These are phyloP conservation scores for Kokia cookei DNA, from an alignment of 441 rosid genomes.

Conservation along the genomic window DNA sequence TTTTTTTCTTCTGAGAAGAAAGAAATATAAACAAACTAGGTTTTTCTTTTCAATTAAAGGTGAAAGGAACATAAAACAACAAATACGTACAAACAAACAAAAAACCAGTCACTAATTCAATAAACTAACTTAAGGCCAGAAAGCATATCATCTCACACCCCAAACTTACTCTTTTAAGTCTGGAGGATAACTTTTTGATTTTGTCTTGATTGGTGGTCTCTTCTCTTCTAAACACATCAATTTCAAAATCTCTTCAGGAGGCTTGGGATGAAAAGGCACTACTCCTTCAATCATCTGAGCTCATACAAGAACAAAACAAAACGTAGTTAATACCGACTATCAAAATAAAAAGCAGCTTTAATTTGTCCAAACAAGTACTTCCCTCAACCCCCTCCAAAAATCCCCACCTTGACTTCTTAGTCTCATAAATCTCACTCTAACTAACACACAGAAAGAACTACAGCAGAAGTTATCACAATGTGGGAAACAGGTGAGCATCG, in stretches of 20 bases:
- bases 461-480: background rate
- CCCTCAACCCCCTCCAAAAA: background rate
- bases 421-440: background rate
- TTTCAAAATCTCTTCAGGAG: conserved; percentile 66
- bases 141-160: background rate
- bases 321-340: background rate
- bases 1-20: background rate
- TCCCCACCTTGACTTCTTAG: background rate
- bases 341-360: background rate
- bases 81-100: background rate
- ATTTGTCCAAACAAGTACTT: background rate
- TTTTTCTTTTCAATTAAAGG: background rate
- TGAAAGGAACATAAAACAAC: background rate
- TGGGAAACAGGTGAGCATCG: background rate
- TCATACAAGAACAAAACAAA: conserved; percentile 11
- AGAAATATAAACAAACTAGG: background rate
- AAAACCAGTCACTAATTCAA: background rate
- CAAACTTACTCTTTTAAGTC: conserved; percentile 78
- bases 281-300: conserved; percentile 90
- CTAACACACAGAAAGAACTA: background rate
- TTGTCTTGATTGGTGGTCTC: conserved; percentile 73
- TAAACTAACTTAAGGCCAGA: conserved; percentile 1
- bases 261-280: conserved; percentile 73
- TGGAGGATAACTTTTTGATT: conserved; percentile 65
- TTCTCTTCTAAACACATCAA: conserved; percentile 66